These are phyloP conservation scores for Brassica carinata DNA, from an alignment of 345 rosid species.

Conservation along the genomic window DNA sequence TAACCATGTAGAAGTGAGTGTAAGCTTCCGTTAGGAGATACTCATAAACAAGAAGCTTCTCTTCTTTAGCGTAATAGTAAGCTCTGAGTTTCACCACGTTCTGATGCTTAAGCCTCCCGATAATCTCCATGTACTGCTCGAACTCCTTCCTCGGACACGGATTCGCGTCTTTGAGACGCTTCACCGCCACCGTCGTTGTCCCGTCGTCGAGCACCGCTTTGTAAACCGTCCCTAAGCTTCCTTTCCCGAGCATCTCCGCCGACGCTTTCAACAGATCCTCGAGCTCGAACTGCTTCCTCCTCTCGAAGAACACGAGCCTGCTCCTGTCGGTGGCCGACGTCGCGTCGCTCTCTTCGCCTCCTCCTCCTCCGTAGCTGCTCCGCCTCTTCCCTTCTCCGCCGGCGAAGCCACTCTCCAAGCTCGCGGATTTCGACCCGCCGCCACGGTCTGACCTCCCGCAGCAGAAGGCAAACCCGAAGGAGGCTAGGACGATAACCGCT, in stretches of 20 bases:
- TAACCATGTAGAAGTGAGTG: constrained; percentile 93
- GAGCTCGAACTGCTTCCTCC: constrained; percentile 76
- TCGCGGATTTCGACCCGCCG: constrained; percentile 47
- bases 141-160: constrained; percentile 90
- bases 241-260: constrained; percentile 98
- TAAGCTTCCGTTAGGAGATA: constrained; percentile 88
- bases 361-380: constrained; percentile 41
- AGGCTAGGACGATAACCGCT: constrained; percentile 51
- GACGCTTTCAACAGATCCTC: constrained; percentile 88
- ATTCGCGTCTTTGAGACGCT: constrained; percentile 86
- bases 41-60: constrained; percentile 91
- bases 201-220: constrained; percentile 87
- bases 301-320: constrained; percentile 75
- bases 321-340: constrained; percentile 73
- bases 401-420: constrained; percentile 53
- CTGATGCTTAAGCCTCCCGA: constrained; percentile 78
- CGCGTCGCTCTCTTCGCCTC: constrained; percentile 75
- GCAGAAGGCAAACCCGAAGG: constrained; percentile 68
- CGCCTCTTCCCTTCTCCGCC: constrained; percentile 55
- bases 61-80: constrained; percentile 90
- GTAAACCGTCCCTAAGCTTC: constrained; percentile 87
- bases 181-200: constrained; percentile 79
- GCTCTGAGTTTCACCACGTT: constrained; percentile 79
- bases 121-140: constrained; percentile 89
- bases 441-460: constrained; percentile 55